phyloP scores from a whole-genome alignment of 345 rosid species.

The Bruguiera parviflora region DNA sequence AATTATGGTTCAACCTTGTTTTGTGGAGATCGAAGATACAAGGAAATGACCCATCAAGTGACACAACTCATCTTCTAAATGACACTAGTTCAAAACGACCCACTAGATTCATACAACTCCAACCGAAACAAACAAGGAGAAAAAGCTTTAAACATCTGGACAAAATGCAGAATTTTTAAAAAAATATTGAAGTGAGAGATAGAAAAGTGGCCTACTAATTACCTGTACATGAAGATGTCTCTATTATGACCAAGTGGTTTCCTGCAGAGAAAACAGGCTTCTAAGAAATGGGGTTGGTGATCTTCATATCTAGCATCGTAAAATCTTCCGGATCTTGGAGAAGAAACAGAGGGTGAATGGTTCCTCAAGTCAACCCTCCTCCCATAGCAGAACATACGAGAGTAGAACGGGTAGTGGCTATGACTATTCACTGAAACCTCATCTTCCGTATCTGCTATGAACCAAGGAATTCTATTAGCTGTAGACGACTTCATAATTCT shows the following conservation, averaged over 20 bases:
- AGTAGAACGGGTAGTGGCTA: slow-evolving; percentile 20
- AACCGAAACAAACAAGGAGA: neutral
- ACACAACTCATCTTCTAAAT: no score
- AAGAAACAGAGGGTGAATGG: slow-evolving; percentile 33
- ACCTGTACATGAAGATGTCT: slow-evolving; percentile 92
- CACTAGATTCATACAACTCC: no score
- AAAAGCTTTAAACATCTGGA: slow-evolving; percentile 22
- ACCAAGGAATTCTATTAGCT: slow-evolving; percentile 37
- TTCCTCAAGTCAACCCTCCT: slow-evolving; percentile 43
- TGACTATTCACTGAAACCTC: slow-evolving; percentile 42
- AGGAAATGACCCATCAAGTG: no score
- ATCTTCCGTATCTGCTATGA: slow-evolving; percentile 55
- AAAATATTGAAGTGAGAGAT: neutral
- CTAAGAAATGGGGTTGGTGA: slow-evolving; percentile 60
- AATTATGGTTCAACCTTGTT: no score
- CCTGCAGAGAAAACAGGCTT: slow-evolving; percentile 65
- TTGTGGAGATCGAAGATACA: no score
- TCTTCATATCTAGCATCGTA: slow-evolving; percentile 62
- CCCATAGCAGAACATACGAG: slow-evolving; percentile 34
- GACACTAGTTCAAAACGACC: no score
- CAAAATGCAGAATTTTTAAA: slow-evolving; percentile 27
- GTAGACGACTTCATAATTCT: neutral
- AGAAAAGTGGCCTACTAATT: slow-evolving; percentile 18
- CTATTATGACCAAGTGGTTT: slow-evolving; percentile 59
- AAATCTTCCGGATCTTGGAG: slow-evolving; percentile 60